A percentile compares a stretch with the other conserved stretches of the same genome.
phyloP scores from a whole-genome alignment of 257 asterid species.

The Capsicum pubescens region DNA sequence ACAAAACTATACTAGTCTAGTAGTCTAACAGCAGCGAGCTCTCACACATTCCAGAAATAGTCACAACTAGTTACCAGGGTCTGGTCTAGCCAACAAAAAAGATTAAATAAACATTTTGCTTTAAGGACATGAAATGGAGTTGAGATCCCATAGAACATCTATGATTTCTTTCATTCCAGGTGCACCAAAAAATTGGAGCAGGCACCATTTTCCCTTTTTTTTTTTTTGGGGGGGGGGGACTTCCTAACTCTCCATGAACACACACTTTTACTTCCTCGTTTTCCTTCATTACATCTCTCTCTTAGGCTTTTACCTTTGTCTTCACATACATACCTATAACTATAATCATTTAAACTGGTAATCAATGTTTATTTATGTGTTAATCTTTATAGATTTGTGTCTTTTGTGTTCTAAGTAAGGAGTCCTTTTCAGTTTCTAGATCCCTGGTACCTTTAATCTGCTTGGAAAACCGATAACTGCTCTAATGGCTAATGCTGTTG shows the following conservation, averaged over 20 bases:
- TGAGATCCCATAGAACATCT: neutral
- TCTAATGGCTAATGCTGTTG: neutral
- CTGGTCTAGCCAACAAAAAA: neutral
- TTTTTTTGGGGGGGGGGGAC: neutral
- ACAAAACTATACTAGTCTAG: neutral
- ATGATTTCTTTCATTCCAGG: neutral
- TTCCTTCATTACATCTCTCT: neutral
- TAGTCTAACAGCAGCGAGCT: neutral
- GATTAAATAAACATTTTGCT: neutral
- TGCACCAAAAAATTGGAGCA: neutral
- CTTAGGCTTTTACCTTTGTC: neutral
- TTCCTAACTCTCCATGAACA: neutral
- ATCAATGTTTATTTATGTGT: neutral
- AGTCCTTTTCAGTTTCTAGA: conserved; percentile 8
- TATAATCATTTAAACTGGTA: neutral
- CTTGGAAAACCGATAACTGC: neutral
- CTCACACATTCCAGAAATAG: neutral
- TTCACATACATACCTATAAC: neutral
- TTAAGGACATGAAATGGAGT: neutral
- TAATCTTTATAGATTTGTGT: neutral
- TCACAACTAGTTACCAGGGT: neutral
- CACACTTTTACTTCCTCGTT: conserved; percentile 1
- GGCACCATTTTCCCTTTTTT: neutral
- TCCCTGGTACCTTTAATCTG: neutral
- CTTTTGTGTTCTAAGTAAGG: conserved; percentile 5